Percentiles rank a stretch among this genome's conserved stretches.
Evolutionary conservation across 2,329 filamentous ascomycete species (phyloP).

Genomic region (Cytospora piceicola): DNA sequence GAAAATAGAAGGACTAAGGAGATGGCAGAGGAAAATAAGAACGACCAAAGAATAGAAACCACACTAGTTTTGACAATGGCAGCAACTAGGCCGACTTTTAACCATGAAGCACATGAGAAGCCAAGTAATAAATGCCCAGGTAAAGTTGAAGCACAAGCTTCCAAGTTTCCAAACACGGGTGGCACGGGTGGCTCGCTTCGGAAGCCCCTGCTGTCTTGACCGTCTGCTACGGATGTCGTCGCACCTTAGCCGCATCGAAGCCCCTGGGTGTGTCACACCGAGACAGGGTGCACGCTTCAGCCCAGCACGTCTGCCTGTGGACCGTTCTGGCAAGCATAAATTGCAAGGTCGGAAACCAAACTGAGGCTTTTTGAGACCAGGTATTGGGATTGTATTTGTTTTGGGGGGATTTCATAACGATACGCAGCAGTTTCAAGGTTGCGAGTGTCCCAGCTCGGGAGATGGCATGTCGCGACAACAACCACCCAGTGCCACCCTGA

Average conservation of each 20-base stretch:
- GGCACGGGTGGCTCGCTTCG: conserved; percentile 2
- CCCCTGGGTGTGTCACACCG: conserved; percentile 23
- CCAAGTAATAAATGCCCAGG: neutral
- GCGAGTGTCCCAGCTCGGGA: neutral
- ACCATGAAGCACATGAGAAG: conserved; percentile 1
- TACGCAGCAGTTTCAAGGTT: neutral
- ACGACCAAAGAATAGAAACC: neutral
- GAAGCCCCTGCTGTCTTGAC: conserved; percentile 19
- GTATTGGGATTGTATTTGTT: neutral
- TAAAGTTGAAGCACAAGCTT: neutral
- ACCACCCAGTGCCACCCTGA: neutral
- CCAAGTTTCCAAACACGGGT: conserved; percentile 10
- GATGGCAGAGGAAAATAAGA: neutral
- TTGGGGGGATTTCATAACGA: neutral
- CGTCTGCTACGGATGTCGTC: conserved; percentile 25
- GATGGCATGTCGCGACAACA: neutral
- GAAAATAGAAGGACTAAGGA: conserved; percentile 12
- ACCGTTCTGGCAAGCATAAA: neutral
- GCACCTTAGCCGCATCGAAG: conserved; percentile 26
- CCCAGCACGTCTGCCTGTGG: neutral
- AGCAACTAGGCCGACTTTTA: conserved; percentile 3
- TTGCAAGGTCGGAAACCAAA: conserved; percentile 4
- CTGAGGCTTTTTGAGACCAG: neutral
- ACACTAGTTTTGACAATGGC: conserved; percentile 13
- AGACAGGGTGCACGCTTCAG: neutral